These are phyloP conservation scores for Rosa multiflora DNA, from an alignment of 306 rosid genomes.

Conservation along the genomic window DNA sequence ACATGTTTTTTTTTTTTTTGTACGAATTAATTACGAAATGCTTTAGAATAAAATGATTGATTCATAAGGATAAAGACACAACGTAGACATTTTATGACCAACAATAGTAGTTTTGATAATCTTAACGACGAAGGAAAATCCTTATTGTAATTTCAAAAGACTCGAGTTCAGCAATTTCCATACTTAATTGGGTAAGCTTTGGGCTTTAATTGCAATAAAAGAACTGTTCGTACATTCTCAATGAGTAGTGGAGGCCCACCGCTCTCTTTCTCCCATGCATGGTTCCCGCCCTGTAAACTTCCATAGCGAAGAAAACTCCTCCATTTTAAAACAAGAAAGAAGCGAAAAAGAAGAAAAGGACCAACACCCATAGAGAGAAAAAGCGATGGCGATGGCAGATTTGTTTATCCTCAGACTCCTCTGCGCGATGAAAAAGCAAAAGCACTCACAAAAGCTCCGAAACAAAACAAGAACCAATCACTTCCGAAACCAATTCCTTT, in stretches of 20 bases:
- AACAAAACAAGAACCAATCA: slow-evolving; percentile 2
- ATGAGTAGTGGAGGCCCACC: not conserved
- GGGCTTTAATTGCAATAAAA: not conserved
- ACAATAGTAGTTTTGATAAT: not conserved
- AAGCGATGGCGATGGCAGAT: slow-evolving; percentile 2
- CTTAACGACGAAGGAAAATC: not conserved
- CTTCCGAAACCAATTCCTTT: slow-evolving; percentile 39
- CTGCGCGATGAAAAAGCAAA: slow-evolving; percentile 27
- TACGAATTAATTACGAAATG: no score
- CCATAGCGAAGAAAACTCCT: not conserved
- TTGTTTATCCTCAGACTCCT: slow-evolving; percentile 14
- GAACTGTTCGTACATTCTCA: not conserved
- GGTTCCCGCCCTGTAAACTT: not conserved
- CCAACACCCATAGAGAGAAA: not conserved
- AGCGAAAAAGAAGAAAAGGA: not conserved
- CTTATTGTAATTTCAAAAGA: not conserved
- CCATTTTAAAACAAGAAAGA: not conserved
- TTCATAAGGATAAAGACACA: no score
- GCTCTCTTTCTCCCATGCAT: not conserved
- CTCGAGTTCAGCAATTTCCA: not conserved
- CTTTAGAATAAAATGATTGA: no score
- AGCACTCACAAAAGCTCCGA: slow-evolving; percentile 16
- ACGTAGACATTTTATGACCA: not conserved
- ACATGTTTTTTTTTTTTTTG: no score
- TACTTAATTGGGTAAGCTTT: not conserved